Evolutionary conservation across 1,284 basidiomycete genomes (phyloP).

Genomic region (Tremellales sp.): DNA sequence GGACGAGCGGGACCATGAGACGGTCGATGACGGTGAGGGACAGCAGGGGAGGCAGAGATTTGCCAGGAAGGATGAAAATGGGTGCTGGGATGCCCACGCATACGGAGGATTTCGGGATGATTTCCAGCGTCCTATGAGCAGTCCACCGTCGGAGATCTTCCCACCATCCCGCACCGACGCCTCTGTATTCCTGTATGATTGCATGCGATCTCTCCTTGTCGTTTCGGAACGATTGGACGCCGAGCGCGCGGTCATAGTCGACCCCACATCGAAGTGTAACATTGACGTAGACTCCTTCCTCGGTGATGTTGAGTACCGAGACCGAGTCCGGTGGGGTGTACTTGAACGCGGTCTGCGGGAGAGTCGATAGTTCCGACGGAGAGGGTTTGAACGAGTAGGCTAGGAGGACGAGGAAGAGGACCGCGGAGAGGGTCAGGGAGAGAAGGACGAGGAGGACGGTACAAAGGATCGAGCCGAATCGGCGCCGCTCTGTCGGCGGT

Average conservation of each 20-base stretch:
- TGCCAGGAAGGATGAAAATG: conserved; percentile 20
- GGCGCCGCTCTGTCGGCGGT: not conserved
- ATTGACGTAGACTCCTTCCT: conserved; percentile 39
- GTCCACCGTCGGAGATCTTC: conserved; percentile 29
- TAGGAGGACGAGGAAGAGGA: conserved; percentile 32
- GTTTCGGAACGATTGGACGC: conserved; percentile 18
- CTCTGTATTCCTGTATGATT: conserved; percentile 15
- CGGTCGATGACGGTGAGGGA: conserved; percentile 19
- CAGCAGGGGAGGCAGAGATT: conserved; percentile 22
- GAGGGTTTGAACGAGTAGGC: conserved; percentile 36
- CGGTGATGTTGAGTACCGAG: conserved; percentile 39
- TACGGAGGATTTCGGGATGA: conserved; percentile 15
- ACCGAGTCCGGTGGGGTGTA: conserved; percentile 30
- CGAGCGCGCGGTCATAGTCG: conserved; percentile 37
- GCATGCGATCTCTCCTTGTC: conserved; percentile 14
- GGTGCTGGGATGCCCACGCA: conserved; percentile 16
- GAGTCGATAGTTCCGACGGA: conserved; percentile 17
- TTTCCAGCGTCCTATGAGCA: conserved; percentile 19
- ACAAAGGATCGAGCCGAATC: conserved; percentile 15
- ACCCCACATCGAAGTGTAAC: conserved; percentile 37
- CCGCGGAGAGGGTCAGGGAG: conserved; percentile 24
- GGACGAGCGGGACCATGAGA: conserved; percentile 29
- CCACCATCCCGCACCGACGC: conserved; percentile 43
- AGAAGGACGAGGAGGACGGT: conserved; percentile 19
- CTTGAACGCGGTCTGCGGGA: conserved; percentile 29